phyloP scores from a whole-genome alignment of 2,329 filamentous ascomycete genomes.

The Aspergillus spinulosporus region DNA sequence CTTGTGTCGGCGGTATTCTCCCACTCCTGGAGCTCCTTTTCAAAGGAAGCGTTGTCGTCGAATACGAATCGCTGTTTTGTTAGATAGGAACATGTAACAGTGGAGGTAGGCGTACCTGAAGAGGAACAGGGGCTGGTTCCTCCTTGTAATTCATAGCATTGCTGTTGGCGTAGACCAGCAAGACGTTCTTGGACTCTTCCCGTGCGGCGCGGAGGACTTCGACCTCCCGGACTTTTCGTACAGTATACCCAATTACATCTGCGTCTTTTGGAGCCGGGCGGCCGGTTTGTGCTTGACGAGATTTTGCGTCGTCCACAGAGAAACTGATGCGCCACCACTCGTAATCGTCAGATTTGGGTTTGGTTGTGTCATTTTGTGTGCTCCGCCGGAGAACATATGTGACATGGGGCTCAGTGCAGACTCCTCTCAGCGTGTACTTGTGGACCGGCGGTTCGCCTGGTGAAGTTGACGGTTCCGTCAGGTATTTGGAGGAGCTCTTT shows the following conservation, averaged over 20 bases:
- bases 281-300: constrained; percentile 31
- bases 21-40: constrained; percentile 35
- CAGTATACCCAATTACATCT: constrained; percentile 43
- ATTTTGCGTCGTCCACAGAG: constrained; percentile 45
- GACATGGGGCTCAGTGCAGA: constrained; percentile 58
- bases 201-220: constrained; percentile 57
- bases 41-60: constrained; percentile 49
- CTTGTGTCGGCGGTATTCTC: constrained; percentile 17
- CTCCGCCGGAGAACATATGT: constrained; percentile 55
- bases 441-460: constrained; percentile 43
- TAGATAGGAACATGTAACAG: constrained; percentile 6
- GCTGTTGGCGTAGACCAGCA: constrained; percentile 62
- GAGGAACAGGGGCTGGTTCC: constrained; percentile 33
- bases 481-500: constrained; percentile 45
- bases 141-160: constrained; percentile 41
- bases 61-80: constrained; percentile 49
- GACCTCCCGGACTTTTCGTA: constrained; percentile 48
- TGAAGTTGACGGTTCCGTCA: constrained; percentile 49
- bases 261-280: constrained; percentile 28
- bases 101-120: constrained; percentile 36
- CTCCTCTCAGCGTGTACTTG: constrained; percentile 59
- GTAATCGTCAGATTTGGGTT: constrained; percentile 35
- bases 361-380: constrained; percentile 21
- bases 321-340: constrained; percentile 61
- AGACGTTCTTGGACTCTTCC: constrained; percentile 52